Percentiles rank a stretch among this genome's conserved stretches.
phyloP scores from a whole-genome alignment of 345 rosid species.

The Hypericum perforatum region DNA sequence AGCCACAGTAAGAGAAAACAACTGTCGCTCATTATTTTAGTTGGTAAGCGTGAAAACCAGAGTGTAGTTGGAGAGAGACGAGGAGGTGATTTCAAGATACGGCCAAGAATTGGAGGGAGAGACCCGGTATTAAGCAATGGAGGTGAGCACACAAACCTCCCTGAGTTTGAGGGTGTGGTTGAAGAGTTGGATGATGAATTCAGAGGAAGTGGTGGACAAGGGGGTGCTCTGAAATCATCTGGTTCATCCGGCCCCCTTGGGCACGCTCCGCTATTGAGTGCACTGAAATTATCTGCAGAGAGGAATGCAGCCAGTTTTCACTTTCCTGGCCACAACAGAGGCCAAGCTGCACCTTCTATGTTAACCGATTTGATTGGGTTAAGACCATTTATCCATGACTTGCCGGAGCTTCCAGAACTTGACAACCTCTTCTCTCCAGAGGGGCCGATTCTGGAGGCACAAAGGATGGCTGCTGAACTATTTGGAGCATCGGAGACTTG shows the following conservation, averaged over 20 bases:
- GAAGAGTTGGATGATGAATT: too few relatives aligned
- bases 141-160: too few relatives aligned
- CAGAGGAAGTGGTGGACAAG: too few relatives aligned
- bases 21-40: too few relatives aligned
- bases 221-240: too few relatives aligned
- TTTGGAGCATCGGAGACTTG: constrained; percentile 55
- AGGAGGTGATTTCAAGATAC: too few relatives aligned
- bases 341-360: constrained; percentile 45
- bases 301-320: constrained; percentile 44
- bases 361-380: constrained; percentile 37
- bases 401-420: constrained; percentile 56
- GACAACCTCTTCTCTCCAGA: constrained; percentile 46
- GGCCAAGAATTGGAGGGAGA: too few relatives aligned
- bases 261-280: constrained; percentile 39
- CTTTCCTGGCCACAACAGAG: constrained; percentile 66
- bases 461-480: constrained; percentile 36
- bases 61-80: too few relatives aligned
- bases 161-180: too few relatives aligned
- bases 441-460: constrained; percentile 58
- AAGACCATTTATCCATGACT: constrained; percentile 41
- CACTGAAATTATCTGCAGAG: constrained; percentile 36
- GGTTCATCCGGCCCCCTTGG: not conserved
- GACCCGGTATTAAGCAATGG: too few relatives aligned
- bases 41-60: too few relatives aligned
- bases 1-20: too few relatives aligned